Evolutionary conservation across 2,329 filamentous ascomycete genomes (phyloP).

Genomic region (Hypoxylon sp.): DNA sequence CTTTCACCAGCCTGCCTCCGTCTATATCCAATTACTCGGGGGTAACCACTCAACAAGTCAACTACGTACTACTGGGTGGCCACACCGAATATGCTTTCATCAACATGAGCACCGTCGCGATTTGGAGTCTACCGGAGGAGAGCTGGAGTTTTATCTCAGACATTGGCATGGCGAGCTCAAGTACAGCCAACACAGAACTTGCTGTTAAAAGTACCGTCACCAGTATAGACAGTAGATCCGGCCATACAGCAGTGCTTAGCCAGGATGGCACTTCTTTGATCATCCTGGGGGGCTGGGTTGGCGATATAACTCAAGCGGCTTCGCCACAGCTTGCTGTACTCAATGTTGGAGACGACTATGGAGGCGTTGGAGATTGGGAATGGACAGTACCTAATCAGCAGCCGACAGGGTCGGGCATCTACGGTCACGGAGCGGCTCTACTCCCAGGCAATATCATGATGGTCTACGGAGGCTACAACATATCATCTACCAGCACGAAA

Average conservation of each 20-base stretch:
- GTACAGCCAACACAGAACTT: conserved; percentile 65
- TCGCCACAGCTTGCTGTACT: conserved; percentile 84
- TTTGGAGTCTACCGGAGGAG: conserved; percentile 88
- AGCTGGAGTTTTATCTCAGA: conserved; percentile 82
- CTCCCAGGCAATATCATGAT: conserved; percentile 77
- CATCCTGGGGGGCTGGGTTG: conserved; percentile 92
- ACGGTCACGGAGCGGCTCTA: conserved; percentile 72
- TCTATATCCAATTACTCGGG: conserved; percentile 76
- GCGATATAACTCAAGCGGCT: conserved; percentile 79
- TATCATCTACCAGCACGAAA: conserved; percentile 52
- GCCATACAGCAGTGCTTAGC: conserved; percentile 85
- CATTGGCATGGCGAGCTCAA: conserved; percentile 61
- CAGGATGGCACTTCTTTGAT: conserved; percentile 82
- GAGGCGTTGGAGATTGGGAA: conserved; percentile 75
- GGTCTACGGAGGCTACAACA: conserved; percentile 72
- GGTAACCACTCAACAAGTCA: conserved; percentile 76
- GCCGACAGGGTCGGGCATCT: conserved; percentile 62
- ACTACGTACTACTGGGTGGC: conserved; percentile 85
- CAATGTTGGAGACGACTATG: conserved; percentile 79
- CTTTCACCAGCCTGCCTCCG: conserved; percentile 78
- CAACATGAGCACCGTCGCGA: conserved; percentile 91
- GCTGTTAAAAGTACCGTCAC: conserved; percentile 58
- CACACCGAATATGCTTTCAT: conserved; percentile 87
- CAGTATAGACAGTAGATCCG: conserved; percentile 82
- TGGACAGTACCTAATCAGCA: conserved; percentile 73